phyloP scores from a whole-genome alignment of 345 rosid genomes.

The Eucalyptus rudis region DNA sequence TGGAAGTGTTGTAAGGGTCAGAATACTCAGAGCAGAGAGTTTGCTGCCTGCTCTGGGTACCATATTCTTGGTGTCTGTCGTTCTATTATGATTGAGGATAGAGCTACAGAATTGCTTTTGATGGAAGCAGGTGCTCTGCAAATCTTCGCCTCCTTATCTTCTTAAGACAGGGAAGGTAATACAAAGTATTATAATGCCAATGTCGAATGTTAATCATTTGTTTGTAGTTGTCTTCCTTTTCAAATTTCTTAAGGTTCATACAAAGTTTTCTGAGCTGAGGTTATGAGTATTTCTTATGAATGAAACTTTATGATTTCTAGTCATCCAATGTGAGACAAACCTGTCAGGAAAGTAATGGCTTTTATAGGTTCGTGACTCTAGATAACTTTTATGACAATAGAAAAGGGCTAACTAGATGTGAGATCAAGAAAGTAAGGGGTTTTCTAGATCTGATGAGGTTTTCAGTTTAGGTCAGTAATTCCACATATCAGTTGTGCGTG shows the following conservation, averaged over 20 bases:
- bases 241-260: neutral
- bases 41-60: neutral
- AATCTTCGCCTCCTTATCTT: neutral
- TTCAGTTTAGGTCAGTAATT: neutral
- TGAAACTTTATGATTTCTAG: neutral
- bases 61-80: neutral
- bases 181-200: neutral
- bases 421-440: neutral
- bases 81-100: neutral
- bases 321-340: neutral
- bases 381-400: neutral
- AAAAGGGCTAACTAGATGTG: neutral
- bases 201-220: neutral
- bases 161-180: neutral
- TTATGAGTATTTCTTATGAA: neutral
- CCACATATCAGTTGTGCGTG: neutral
- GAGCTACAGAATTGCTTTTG: neutral
- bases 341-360: neutral
- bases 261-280: neutral
- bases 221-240: neutral
- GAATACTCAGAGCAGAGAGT: neutral
- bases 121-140: neutral
- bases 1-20: neutral
- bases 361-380: neutral
- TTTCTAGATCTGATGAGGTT: neutral